Evolutionary conservation across 768 basidiomycete species (phyloP), one percentile per base, ranked within the genome.

Genomic region (Amanita inopinata): DNA sequence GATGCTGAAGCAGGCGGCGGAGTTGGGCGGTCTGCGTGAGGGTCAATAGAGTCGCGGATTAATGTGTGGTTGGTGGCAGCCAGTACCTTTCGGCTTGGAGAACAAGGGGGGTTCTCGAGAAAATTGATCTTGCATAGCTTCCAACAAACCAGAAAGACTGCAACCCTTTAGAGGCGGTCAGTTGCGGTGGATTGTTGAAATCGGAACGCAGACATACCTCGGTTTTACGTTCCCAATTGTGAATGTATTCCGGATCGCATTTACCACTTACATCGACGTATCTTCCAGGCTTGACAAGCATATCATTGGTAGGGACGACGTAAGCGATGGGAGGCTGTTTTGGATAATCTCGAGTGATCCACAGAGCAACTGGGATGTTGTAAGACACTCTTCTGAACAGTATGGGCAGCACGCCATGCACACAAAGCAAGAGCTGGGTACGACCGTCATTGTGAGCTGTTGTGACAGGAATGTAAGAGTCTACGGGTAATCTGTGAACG

Each of bases 381-480:
- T 99, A 99, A 1, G 82, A 70, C 0, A 77, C 64, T 1, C 69
- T 62, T 37, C 83, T 73, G 65, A 78, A 94, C 0, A 73, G 61
- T 51, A 99, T 96, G 3, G 91, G 92, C 1, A 99, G 69, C 3
- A 97, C 75, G 7, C 96, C 96, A 55, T 96, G 87, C 2, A 94
- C 53, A 50, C 89, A 91, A 44, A 98, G 79, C 19, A 99, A 74
- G 12, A 97, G 71, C 55, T 93, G 90, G 0, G 89, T 83, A 27
- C 94, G 79, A 35, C 96, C 96, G 50, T 96, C 90, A 60, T 99
- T 91, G 64, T 87, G 92, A 0, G 86, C 90, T 96, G 50, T 35
- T 33, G 17, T 44, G 38, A 52, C 27, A 42, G 35, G 40, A 49
- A 36, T 49, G 32, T 39, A 34, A 48, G 35, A 46, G 33, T 35